Base-by-base conservation (phyloP, 2,329 filamentous ascomycete species). In the Penicillium sp. region DNA sequence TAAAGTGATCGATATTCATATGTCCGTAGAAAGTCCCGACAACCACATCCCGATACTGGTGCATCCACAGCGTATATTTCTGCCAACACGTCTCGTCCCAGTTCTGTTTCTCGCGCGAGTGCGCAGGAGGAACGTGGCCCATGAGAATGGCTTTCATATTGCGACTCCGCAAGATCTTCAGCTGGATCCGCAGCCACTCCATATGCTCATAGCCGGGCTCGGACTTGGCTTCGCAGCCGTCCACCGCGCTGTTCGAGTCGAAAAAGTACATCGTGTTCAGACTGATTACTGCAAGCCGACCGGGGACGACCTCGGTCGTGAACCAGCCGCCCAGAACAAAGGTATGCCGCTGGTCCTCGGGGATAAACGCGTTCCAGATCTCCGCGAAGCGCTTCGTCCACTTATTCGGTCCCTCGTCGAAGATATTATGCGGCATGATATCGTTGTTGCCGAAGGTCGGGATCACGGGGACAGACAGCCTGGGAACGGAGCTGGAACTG, bases 31-130 rank as follows among this genome's bases (percentile, higher is more conserved):
- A 69, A 24, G 86, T 86, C 11, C 84, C 86, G 18, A 92, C 82
- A 18, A 99, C 82, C 36, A 99, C 88, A 71, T 99, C 94, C 32
- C 94, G 89, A 73, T 92, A 99, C 71, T 95, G 91, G 63, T 86
- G 84, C 67, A 93, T 77, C 91, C 92, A 97, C 4, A 97, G 77
- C 0, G 91, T 89, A 74, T 96, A 99, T 71, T 96, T 97, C 71
- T 97, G 93, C 92, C 93, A 99, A 76, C 94, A 99, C 0, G 90
- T 92, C 79, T 97, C 93, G 62, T 97, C 92, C 94, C 94, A 99
- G 58, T 86, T 86, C 67, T 86, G 84, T 79, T 97, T 97, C 75
- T 86, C 88, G 34, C 86, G 82, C 1, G 92, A 94, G 57, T 92
- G 83, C 1, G 92, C 93, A 0, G 94, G 94, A 1, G 94, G 92